phyloP scores from a whole-genome alignment of 441 rosid species.

The Adansonia gregorii region DNA sequence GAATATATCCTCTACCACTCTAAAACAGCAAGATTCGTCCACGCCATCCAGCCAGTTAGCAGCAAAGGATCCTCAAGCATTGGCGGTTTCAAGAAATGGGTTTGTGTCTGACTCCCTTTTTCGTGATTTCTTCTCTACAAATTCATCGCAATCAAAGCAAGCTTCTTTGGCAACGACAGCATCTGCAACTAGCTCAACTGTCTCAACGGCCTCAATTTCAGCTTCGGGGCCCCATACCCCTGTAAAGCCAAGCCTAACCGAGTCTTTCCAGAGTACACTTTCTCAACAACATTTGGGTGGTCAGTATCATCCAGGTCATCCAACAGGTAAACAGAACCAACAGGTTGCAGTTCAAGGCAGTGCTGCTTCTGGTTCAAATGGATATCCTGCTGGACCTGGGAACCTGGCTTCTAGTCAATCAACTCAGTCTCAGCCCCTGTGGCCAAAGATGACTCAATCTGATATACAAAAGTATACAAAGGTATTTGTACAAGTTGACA shows the following conservation, averaged over 20 bases:
- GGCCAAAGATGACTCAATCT: constrained; percentile 88
- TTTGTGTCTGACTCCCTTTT: constrained; percentile 66
- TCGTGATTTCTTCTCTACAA: constrained; percentile 74
- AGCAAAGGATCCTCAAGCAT: constrained; percentile 54
- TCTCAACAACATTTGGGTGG: constrained; percentile 56
- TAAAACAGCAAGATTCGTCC: constrained; percentile 41
- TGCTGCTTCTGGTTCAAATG: constrained; percentile 46
- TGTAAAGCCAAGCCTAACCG: constrained; percentile 43
- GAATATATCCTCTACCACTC: constrained; percentile 42
- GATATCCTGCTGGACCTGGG: constrained; percentile 56
- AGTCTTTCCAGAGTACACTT: constrained; percentile 46
- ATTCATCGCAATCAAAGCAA: constrained; percentile 57
- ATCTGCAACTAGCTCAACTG: constrained; percentile 46
- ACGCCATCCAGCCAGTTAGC: constrained; percentile 46
- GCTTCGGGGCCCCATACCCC: constrained; percentile 54
- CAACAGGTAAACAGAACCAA: constrained; percentile 42
- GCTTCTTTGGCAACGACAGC: constrained; percentile 41
- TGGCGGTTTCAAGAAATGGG: constrained; percentile 64
- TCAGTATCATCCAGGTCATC: constrained; percentile 44
- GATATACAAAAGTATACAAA: constrained; percentile 83
- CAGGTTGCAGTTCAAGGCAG: constrained; percentile 42
- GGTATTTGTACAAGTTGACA: constrained; percentile 95
- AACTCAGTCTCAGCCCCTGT: constrained; percentile 57
- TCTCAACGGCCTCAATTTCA: constrained; percentile 46
- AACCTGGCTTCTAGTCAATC: constrained; percentile 57